Conservation (phyloP, 176 grass and related monocot genomes). For the Coix lacrymajobi region DNA sequence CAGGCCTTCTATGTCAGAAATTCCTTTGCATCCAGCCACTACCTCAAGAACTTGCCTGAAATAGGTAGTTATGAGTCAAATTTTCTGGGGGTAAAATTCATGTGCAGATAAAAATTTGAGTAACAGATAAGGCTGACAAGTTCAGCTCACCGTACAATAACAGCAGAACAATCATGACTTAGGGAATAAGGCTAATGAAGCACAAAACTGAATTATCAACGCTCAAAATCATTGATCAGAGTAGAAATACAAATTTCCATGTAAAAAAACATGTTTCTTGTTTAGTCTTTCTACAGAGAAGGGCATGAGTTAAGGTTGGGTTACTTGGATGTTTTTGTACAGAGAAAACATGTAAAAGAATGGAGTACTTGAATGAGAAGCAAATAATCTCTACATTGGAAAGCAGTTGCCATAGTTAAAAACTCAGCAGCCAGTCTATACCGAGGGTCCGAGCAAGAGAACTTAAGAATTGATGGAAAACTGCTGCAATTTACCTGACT, state of each 20-base stretch:
- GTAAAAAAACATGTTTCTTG: background rate
- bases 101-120: background rate
- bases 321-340: background rate
- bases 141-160: background rate
- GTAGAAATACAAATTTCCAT: background rate
- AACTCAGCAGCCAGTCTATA: background rate
- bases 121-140: background rate
- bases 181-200: background rate
- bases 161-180: background rate
- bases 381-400: background rate
- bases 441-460: background rate
- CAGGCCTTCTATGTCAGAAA: constrained; percentile 63
- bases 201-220: background rate
- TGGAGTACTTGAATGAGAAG: background rate
- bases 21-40: constrained; percentile 81
- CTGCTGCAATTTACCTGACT: constrained; percentile 60
- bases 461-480: background rate
- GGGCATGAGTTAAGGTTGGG: background rate
- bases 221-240: background rate
- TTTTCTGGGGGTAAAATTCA: background rate
- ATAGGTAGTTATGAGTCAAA: constrained; percentile 9
- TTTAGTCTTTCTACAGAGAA: background rate
- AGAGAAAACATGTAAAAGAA: constrained; percentile 10
- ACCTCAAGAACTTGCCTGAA: constrained; percentile 92
- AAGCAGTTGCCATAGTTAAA: background rate